phyloP scores from a whole-genome alignment of 768 basidiomycete genomes.

The Mrakia hoshinonis region DNA sequence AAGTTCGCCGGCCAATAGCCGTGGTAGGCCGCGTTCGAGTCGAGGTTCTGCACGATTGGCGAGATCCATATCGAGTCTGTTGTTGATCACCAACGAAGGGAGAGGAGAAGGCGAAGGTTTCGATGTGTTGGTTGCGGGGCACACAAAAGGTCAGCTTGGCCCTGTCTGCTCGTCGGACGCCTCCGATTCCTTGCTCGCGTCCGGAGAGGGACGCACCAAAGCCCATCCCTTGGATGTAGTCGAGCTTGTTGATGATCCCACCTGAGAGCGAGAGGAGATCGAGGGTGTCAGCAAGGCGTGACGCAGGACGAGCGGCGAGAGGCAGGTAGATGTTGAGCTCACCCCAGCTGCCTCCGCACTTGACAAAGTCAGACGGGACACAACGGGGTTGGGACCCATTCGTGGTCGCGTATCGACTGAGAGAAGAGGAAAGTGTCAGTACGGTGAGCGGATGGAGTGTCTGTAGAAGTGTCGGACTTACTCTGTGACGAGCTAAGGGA shows the following conservation, averaged over 20 bases:
- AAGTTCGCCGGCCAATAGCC: slow-evolving; percentile 56
- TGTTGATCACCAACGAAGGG: too few relatives aligned
- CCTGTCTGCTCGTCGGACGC: neutral
- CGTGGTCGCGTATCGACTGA: slow-evolving; percentile 1
- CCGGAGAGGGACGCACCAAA: neutral
- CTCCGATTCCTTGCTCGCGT: too few relatives aligned
- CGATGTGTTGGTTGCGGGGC: neutral
- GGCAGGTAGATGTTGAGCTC: slow-evolving; percentile 9
- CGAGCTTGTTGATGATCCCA: slow-evolving; percentile 13
- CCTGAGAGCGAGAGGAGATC: neutral
- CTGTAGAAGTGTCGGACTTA: too few relatives aligned
- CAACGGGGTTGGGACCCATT: slow-evolving; percentile 10
- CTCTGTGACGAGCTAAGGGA: too few relatives aligned
- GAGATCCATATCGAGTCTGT: slow-evolving; percentile 26
- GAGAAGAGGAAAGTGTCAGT: too few relatives aligned
- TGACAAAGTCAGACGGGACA: neutral
- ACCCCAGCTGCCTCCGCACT: slow-evolving; percentile 15
- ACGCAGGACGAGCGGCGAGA: neutral
- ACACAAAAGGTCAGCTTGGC: too few relatives aligned
- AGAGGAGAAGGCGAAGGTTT: neutral
- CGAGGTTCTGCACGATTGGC: slow-evolving; percentile 54
- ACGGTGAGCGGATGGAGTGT: too few relatives aligned
- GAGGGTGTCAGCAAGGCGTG: neutral
- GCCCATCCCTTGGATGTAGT: slow-evolving; percentile 28
- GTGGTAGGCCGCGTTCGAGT: slow-evolving; percentile 63